Base-by-base conservation (phyloP, 2,329 filamentous ascomycete species). In the Venturia nashicola region DNA sequence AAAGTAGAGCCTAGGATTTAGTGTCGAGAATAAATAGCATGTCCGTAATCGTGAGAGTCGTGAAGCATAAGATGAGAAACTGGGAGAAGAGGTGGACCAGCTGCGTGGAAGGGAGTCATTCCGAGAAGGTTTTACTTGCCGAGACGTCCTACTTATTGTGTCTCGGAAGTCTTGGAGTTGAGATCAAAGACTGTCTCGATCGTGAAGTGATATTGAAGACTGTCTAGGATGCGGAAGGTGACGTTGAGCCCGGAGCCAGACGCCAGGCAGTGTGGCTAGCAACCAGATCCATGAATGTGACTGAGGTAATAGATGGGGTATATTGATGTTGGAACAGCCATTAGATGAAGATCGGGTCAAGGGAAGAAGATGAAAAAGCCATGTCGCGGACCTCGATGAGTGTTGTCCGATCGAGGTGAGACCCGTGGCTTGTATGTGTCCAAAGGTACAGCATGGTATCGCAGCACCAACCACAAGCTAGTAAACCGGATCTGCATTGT, bases 401-500 rank as follows among this genome's bases (percentile, higher is more conserved):
- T 4, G 12, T 36, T n/a, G 12, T 16, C 44, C 27, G 48, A 55
- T 55, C 4, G 48, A 32, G 27, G 18, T n/a, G 51, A 57, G 27
- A 36, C 51, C 8, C 20, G 32, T 36, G 51, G 27, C 51, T n/a
- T 57, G 27, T 18, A 32, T 57, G 14, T 36, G 18, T 27, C 6
- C 18, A 8, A 5, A 57, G 27, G 14, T 20, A 57, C 51, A 57
- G 32, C 51, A 57, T 57, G 51, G 12, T 20, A 6, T 57, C 4
- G 32, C 14, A 34, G 51, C 46, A 27, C 11, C 27, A 8, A 57
- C 27, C 32, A 57, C 51, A 57, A 7, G 27, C 32, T 57, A 57
- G 32, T 57, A 57, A 11, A 36, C 51, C 14, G 51, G 51, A 57
- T 57, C 51, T 36, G 51, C 32, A 20, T 57, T 57, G 61, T 62